These are phyloP conservation scores for Glycyrrhiza uralensis DNA, from an alignment of 306 rosid species.

Conservation along the genomic window DNA sequence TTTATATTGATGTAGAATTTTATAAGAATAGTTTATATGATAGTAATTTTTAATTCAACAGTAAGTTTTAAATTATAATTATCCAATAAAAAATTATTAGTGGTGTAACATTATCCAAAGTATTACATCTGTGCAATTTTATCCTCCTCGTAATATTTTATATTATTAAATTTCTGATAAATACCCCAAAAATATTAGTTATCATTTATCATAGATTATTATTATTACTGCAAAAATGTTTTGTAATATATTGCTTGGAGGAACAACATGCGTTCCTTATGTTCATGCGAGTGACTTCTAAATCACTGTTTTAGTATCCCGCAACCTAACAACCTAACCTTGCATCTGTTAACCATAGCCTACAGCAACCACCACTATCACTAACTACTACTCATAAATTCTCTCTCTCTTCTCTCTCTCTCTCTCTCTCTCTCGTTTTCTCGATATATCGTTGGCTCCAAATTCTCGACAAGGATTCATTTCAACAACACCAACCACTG, in stretches of 20 bases:
- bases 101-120: no score
- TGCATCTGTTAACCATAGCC: neutral
- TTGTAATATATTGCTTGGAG: neutral
- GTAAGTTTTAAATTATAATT: no score
- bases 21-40: no score
- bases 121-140: no score
- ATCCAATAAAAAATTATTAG: no score
- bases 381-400: neutral
- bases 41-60: no score
- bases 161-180: no score
- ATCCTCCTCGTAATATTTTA: no score
- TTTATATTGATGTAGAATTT: no score
- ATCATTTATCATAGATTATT: no score
- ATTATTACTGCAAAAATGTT: no score
- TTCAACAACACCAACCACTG: conserved; percentile 27
- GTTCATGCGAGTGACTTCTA: neutral
- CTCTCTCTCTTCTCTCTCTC: neutral
- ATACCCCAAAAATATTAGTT: no score
- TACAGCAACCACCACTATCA: neutral
- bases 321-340: neutral
- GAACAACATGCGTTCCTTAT: neutral
- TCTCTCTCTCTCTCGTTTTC: neutral
- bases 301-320: neutral
- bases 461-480: conserved; percentile 26
- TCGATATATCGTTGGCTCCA: neutral